These are phyloP conservation scores for Anthoceros angustus DNA, from an alignment of 225 moss, liverwort and hornwort genomes.

Conservation along the genomic window DNA sequence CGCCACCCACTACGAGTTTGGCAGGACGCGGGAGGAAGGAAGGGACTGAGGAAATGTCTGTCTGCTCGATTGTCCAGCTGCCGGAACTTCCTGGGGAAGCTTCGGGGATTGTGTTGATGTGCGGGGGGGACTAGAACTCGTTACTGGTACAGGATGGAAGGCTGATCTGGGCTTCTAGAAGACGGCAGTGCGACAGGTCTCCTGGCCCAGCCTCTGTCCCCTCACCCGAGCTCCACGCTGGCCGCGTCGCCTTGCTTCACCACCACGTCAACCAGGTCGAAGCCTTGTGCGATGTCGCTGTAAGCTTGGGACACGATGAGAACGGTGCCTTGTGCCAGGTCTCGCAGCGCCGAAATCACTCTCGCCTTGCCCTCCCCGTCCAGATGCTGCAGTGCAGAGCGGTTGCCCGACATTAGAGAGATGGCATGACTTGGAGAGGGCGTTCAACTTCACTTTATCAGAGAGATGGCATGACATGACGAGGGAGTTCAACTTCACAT, in stretches of 20 bases:
- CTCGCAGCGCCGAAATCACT: slow-evolving; percentile 66
- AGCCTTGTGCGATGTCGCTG: slow-evolving; percentile 58
- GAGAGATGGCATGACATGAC: no score
- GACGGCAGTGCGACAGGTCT: neutral
- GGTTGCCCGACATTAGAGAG: no score
- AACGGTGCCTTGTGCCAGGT: slow-evolving; percentile 62
- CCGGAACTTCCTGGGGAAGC: no score
- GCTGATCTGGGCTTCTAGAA: neutral
- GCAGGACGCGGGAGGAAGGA: no score
- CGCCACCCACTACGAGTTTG: no score
- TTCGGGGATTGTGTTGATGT: no score
- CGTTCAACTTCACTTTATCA: no score
- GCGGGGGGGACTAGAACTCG: no score
- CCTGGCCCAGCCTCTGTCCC: neutral
- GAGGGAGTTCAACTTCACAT: no score
- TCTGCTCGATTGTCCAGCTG: no score
- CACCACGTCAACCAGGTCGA: slow-evolving; percentile 81
- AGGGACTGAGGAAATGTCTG: no score
- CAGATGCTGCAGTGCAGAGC: slow-evolving; percentile 42
- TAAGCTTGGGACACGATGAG: slow-evolving; percentile 86
- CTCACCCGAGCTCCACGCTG: slow-evolving; percentile 19
- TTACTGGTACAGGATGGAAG: neutral
- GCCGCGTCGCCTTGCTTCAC: slow-evolving; percentile 72
- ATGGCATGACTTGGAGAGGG: no score
- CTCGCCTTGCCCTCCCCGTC: slow-evolving; percentile 95